A percentile compares a stretch with the other conserved stretches of the same genome.
phyloP scores from a whole-genome alignment of 129 eudicot genomes.

The Centrapalus pauciflorus region DNA sequence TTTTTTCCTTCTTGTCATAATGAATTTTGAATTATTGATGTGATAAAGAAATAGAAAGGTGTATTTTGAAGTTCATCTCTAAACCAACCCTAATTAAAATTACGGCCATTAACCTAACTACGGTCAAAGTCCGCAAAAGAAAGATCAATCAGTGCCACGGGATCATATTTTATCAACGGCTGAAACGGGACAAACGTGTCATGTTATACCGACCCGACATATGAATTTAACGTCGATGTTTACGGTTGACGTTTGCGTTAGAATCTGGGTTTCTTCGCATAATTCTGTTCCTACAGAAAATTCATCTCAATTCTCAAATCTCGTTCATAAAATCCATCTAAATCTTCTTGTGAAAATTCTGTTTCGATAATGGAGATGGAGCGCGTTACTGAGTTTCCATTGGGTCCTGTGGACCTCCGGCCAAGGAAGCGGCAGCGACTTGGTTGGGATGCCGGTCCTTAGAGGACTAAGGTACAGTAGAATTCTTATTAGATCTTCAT shows the following conservation, averaged over 20 bases:
- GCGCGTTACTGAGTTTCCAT: constrained; percentile 62
- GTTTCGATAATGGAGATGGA: constrained; percentile 54
- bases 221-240: too few relatives aligned
- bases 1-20: too few relatives aligned
- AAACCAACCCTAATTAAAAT: too few relatives aligned
- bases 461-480: constrained; percentile 31
- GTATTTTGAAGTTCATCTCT: too few relatives aligned
- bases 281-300: neutral
- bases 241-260: neutral
- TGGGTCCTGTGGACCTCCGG: constrained; percentile 44
- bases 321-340: neutral
- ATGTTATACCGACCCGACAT: neutral
- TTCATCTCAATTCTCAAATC: neutral
- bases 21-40: too few relatives aligned
- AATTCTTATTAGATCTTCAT: neutral
- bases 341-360: neutral
- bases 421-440: constrained; percentile 61
- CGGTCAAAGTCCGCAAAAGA: too few relatives aligned
- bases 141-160: too few relatives aligned
- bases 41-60: too few relatives aligned
- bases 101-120: too few relatives aligned
- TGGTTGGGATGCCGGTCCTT: constrained; percentile 74
- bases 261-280: neutral
- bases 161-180: too few relatives aligned
- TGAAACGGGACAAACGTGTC: neutral